phyloP scores from a whole-genome alignment of 2,329 filamentous ascomycete species.

The Ambrosiella beaveri region DNA sequence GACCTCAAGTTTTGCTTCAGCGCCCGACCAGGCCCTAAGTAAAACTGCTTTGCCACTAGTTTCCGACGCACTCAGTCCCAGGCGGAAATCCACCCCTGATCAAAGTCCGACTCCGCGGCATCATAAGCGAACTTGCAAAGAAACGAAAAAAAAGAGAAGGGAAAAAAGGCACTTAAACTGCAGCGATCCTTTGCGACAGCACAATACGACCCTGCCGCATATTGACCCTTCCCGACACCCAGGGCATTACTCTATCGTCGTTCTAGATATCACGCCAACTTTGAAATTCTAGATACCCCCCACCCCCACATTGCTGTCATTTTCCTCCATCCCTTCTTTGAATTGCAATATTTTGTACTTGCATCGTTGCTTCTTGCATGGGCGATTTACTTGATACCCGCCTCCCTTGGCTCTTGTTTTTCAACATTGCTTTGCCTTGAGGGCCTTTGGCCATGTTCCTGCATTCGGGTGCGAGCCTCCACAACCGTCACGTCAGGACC shows the following conservation, averaged over 20 bases:
- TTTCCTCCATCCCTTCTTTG: not conserved
- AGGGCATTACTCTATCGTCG: not conserved
- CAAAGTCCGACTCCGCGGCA: not conserved
- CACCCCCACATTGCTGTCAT: not conserved
- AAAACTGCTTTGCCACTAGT: not conserved
- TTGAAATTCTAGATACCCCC: not conserved
- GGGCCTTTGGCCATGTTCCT: slow-evolving; percentile 32
- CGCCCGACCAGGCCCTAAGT: not conserved
- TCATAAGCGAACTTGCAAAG: not conserved
- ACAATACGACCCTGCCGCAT: not conserved
- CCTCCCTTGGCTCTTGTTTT: not conserved
- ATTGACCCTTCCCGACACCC: not conserved
- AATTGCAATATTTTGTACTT: not conserved
- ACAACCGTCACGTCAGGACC: slow-evolving; percentile 36
- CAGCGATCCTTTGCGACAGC: slow-evolving; percentile 1
- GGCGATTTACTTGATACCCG: not conserved
- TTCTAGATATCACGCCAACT: not conserved
- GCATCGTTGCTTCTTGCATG: not conserved
- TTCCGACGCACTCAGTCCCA: not conserved
- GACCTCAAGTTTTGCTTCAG: not conserved
- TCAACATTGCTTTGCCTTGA: not conserved
- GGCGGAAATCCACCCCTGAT: not conserved
- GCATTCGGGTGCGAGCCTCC: slow-evolving; percentile 40
- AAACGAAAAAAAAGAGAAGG: not conserved
- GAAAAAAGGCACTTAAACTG: not conserved